A percentile compares a stretch with the other conserved stretches of the same genome.
phyloP scores from a whole-genome alignment of 768 basidiomycete species.

The Suillus ampliporus region DNA sequence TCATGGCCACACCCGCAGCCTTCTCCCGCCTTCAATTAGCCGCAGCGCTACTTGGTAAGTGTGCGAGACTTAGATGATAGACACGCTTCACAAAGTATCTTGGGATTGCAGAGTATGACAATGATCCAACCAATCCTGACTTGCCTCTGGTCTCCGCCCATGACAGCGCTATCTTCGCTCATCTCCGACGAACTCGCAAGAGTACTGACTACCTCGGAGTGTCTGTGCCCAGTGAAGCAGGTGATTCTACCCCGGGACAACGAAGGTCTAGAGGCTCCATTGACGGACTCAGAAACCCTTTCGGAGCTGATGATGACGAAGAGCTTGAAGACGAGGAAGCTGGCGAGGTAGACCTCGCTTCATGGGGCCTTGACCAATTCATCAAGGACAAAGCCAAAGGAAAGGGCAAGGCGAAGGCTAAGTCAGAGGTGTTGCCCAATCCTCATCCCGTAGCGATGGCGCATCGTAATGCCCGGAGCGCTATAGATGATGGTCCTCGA shows the following conservation, averaged over 20 bases:
- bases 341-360: constrained; percentile 79
- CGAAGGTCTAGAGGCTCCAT: constrained; percentile 62
- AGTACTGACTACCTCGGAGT: constrained; percentile 72
- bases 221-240: constrained; percentile 65
- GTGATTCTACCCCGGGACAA: constrained; percentile 54
- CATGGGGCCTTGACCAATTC: constrained; percentile 84
- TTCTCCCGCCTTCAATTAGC: constrained; percentile 90
- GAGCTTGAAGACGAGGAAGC: constrained; percentile 54
- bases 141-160: constrained; percentile 69
- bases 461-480: constrained; percentile 49
- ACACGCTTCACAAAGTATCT: constrained; percentile 9
- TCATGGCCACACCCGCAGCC: constrained; percentile 39
- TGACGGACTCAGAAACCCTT: constrained; percentile 74
- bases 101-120: constrained; percentile 78
- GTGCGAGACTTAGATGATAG: constrained; percentile 3
- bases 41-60: constrained; percentile 81
- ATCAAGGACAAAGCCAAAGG: constrained; percentile 65
- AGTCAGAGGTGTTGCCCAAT: constrained; percentile 48
- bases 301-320: constrained; percentile 65
- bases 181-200: constrained; percentile 64
- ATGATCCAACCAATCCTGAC: constrained; percentile 73
- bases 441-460: constrained; percentile 44
- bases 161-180: constrained; percentile 87
- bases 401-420: constrained; percentile 50
- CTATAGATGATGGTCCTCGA: constrained; percentile 45